A percentile compares a stretch with the other conserved stretches of the same genome.
phyloP scores from a whole-genome alignment of 164 flowering plant genomes.

The Chloranthus sessilifolius region DNA sequence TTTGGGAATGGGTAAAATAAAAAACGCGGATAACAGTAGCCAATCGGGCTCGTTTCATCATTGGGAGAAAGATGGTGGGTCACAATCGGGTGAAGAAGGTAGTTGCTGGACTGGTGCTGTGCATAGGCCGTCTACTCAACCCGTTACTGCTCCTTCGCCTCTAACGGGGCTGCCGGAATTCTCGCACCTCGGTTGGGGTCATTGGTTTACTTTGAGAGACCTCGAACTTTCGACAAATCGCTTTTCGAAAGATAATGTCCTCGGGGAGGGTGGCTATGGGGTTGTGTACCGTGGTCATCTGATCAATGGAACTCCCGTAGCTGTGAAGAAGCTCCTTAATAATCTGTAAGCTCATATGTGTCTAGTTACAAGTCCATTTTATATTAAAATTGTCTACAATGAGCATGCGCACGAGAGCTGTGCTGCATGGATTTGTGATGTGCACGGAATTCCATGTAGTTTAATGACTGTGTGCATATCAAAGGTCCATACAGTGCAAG shows the following conservation, averaged over 20 bases:
- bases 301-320: constrained; percentile 77
- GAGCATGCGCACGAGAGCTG: no score
- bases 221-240: constrained; percentile 68
- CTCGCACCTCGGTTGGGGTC: constrained; percentile 95
- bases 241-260: constrained; percentile 68
- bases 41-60: constrained; percentile 60
- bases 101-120: constrained; percentile 21
- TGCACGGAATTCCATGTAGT: no score
- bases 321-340: constrained; percentile 84
- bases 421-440: no score
- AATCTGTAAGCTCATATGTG: constrained; percentile 51
- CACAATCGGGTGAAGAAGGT: constrained; percentile 54
- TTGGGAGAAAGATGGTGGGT: constrained; percentile 48
- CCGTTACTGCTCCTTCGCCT: constrained; percentile 58
- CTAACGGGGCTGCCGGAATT: constrained; percentile 73
- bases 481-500: no score
- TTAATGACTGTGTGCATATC: neutral
- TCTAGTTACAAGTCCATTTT: neutral
- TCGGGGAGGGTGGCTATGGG: constrained; percentile 95
- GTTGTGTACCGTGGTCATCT: constrained; percentile 71
- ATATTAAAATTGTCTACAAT: no score
- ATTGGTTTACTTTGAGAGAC: constrained; percentile 90
- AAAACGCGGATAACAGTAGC: constrained; percentile 42
- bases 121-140: constrained; percentile 37
- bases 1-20: constrained; percentile 24